Evolutionary conservation across 331 rosid species (phyloP).

Genomic region (Ulmus americana): DNA sequence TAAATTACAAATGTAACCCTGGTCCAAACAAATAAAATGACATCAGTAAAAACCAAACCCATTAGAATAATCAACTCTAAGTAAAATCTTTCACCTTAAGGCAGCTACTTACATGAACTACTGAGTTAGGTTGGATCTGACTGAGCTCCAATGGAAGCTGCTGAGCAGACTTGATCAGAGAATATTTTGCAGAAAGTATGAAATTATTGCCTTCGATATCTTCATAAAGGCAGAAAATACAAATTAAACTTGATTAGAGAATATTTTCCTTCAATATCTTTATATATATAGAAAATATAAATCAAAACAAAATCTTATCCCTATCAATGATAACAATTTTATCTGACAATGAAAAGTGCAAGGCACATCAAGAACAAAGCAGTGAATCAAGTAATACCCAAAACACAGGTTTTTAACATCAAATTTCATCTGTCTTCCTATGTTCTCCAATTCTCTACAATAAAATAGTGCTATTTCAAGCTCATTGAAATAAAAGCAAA

Average conservation of each 20-base stretch:
- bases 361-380: conserved; percentile 2
- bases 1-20: conserved; percentile 86
- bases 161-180: conserved; percentile 56
- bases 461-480: no score
- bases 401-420: no score
- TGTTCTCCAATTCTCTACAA: no score
- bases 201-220: conserved; percentile 61
- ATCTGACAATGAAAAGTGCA: not conserved
- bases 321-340: not conserved
- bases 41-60: not conserved
- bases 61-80: not conserved
- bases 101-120: conserved; percentile 63
- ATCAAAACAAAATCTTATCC: conserved; percentile 9
- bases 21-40: conserved; percentile 25
- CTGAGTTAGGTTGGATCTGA: conserved; percentile 60
- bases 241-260: no score
- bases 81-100: not conserved
- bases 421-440: no score
- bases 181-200: conserved; percentile 75
- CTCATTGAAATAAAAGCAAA: not conserved
- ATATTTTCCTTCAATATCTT: conserved; percentile 54
- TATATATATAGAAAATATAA: conserved; percentile 20
- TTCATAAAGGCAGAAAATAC: conserved; percentile 28
- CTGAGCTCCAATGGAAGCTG: conserved; percentile 65
- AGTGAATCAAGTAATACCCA: no score